Evolutionary conservation across 805 yeast species (phyloP).

Genomic region (Yarrowia yakushimensis): DNA sequence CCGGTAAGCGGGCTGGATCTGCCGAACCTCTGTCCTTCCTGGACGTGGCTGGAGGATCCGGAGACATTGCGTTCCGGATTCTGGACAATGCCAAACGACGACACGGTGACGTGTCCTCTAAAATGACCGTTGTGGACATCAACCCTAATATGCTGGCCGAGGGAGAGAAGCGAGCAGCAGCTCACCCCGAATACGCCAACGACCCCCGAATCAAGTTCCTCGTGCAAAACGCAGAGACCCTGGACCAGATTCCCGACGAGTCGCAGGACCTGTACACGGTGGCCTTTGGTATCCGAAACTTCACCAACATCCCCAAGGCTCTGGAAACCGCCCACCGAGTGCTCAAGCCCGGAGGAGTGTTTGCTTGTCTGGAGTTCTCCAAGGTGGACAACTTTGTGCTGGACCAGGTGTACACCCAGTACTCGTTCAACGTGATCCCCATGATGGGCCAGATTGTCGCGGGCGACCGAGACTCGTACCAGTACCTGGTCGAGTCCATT

Average conservation of each 20-base stretch:
- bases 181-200: slow-evolving; percentile 54
- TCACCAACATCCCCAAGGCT: slow-evolving; percentile 92
- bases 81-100: slow-evolving; percentile 82
- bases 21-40: slow-evolving; percentile 73
- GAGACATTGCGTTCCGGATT: slow-evolving; percentile 95
- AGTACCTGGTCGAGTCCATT: slow-evolving; percentile 92
- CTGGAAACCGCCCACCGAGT: slow-evolving; percentile 93
- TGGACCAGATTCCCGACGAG: slow-evolving; percentile 78
- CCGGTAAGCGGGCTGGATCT: slow-evolving; percentile 87
- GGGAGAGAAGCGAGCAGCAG: slow-evolving; percentile 73
- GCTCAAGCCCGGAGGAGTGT: slow-evolving; percentile 94
- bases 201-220: slow-evolving; percentile 70
- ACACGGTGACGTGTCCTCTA: slow-evolving; percentile 68
- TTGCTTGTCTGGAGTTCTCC: slow-evolving; percentile 92
- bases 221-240: slow-evolving; percentile 88
- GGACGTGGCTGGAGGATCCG: slow-evolving; percentile 99
- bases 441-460: slow-evolving; percentile 95
- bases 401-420: slow-evolving; percentile 75
- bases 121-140: slow-evolving; percentile 91
- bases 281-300: slow-evolving; percentile 95
- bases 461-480: slow-evolving; percentile 93
- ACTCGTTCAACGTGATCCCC: slow-evolving; percentile 84
- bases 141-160: slow-evolving; percentile 94
- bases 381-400: slow-evolving; percentile 79
- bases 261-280: slow-evolving; percentile 95